phyloP scores from a whole-genome alignment of 371 early-diverging fungal genomes.

The Zancudomyces culisetae region DNA sequence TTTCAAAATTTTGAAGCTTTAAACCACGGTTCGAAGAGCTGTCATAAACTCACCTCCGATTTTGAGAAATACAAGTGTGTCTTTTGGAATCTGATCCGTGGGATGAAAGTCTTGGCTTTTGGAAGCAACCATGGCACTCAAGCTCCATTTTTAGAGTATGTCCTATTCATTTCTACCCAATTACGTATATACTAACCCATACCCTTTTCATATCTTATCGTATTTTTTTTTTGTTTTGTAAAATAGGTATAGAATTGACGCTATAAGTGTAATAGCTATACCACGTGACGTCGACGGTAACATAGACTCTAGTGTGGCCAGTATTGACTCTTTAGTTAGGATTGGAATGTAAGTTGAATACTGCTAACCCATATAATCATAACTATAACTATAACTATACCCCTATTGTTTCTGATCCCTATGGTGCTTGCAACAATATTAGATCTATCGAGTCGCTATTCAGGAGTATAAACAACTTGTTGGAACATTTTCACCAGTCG shows the following conservation, averaged over 20 bases:
- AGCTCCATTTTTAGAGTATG: constrained; percentile 20
- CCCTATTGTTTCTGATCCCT: too few relatives aligned
- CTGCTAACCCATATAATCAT: background rate
- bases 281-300: background rate
- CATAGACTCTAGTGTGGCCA: background rate
- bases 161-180: constrained; percentile 14
- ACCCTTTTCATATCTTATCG: constrained; percentile 18
- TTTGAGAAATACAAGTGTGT: constrained; percentile 10
- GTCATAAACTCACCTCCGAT: constrained; percentile 4
- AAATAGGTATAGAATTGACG: constrained; percentile 61
- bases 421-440: background rate
- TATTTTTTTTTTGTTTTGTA: too few relatives aligned
- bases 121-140: constrained; percentile 20
- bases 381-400: too few relatives aligned
- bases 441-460: constrained; percentile 60
- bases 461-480: constrained; percentile 75
- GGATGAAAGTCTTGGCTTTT: constrained; percentile 16
- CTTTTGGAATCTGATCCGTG: constrained; percentile 12
- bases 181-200: constrained; percentile 16
- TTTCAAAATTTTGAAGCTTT: constrained; percentile 27
- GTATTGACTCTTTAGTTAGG: too few relatives aligned
- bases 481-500: constrained; percentile 89
- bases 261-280: constrained; percentile 46
- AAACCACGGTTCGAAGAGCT: constrained; percentile 10
- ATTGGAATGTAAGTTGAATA: background rate